Conservation (phyloP, 148 eudicot species). For the Camellia sinensis region DNA sequence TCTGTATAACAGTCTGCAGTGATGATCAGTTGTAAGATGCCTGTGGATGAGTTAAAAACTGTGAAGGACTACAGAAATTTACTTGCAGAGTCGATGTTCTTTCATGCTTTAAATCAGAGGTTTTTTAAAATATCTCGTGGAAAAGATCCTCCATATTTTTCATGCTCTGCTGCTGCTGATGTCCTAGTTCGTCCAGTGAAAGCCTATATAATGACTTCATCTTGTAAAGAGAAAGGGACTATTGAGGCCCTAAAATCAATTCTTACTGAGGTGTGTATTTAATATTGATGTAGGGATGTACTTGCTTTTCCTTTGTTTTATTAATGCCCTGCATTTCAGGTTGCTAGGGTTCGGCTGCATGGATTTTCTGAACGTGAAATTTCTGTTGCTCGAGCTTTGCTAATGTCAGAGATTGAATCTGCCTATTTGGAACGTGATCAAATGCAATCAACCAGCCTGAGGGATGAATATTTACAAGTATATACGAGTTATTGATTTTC, state of each 20-base stretch:
- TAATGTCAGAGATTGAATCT: slow-evolving; percentile 88
- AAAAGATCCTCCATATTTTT: slow-evolving; percentile 64
- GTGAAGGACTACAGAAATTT: slow-evolving; percentile 70
- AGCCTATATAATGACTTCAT: slow-evolving; percentile 75
- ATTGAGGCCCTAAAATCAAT: slow-evolving; percentile 74
- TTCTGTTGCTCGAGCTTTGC: slow-evolving; percentile 56
- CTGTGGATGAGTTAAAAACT: slow-evolving; percentile 53
- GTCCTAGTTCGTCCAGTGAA: slow-evolving; percentile 60
- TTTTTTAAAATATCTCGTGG: slow-evolving; percentile 66
- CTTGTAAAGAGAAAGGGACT: slow-evolving; percentile 82
- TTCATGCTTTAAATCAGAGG: slow-evolving; percentile 76
- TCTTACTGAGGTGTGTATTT: slow-evolving; percentile 62
- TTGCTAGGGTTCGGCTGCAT: slow-evolving; percentile 76
- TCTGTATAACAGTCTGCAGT: slow-evolving; percentile 61
- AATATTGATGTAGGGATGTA: slow-evolving; percentile 11
- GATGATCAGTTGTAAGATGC: slow-evolving; percentile 80
- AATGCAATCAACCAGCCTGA: slow-evolving; percentile 74
- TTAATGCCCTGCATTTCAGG: slow-evolving; percentile 50
- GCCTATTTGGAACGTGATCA: slow-evolving; percentile 85
- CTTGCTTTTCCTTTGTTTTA: slow-evolving; percentile 17
- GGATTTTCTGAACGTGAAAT: slow-evolving; percentile 91
- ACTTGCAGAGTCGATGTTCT: slow-evolving; percentile 73
- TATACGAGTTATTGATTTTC: background rate
- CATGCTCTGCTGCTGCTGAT: slow-evolving; percentile 76
- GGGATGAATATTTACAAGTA: slow-evolving; percentile 88